Evolutionary conservation across 2,329 filamentous ascomycete species (phyloP), one percentile per base, ranked within the genome.

Genomic region (Fusarium odoratissimum): DNA sequence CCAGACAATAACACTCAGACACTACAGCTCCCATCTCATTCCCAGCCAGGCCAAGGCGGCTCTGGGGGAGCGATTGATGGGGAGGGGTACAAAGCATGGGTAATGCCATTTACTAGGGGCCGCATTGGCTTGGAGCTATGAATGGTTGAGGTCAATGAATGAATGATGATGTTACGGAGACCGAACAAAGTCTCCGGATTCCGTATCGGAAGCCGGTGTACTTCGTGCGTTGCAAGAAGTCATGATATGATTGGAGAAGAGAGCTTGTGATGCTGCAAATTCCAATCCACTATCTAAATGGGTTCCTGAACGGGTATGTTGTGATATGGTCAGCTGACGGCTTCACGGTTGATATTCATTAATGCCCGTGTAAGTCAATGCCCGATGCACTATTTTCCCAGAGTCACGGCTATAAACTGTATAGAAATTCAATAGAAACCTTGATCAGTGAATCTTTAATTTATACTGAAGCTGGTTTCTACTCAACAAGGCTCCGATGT

Each of bases 151-250:
- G 35, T 30, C 35, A 31, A 19, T 23, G 23, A 31, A n/a, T 28
- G 23, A 59, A 51, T 44, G 45, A 38, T 48, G 40, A 56, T 56
- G 37, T 42, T 66, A 71, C 70, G 66, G 70, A 73, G 70, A 73
- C 70, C 70, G 66, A 57, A 71, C 38, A 40, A 57, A 57, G 38
- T 57, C 56, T 28, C 48, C 70, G 70, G 70, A 73, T 51, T 57
- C 70, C 70, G 70, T 45, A 48, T 73, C 70, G 70, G 70, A 73
- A 71, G 70, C 70, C 70, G 70, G 71, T 31, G 35, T n/a, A 8
- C 41, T 42, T 56, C 19, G 25, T 25, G 33, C 21, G 31, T 51
- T 51, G 25, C 48, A 6, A 28, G 12, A 40, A 21, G 21, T 23
- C 25, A 23, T 25, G 30, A 13, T 42, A 42, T 35, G 21, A 46